These are phyloP conservation scores for Salvia splendens DNA, from an alignment of 257 asterid genomes.

Conservation along the genomic window DNA sequence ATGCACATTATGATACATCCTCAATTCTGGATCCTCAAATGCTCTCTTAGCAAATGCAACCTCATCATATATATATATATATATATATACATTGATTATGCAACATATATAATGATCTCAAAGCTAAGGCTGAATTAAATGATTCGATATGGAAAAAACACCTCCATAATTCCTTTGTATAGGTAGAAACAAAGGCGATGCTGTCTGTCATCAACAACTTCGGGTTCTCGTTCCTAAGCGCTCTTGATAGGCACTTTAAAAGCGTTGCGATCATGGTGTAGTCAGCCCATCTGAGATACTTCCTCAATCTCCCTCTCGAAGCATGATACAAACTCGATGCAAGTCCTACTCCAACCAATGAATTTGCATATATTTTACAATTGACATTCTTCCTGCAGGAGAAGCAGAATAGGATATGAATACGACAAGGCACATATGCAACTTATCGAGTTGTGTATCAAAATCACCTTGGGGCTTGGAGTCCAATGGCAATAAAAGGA, in stretches of 20 bases:
- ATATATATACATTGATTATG: no score
- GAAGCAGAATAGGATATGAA: background rate
- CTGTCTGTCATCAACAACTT: slow-evolving; percentile 89
- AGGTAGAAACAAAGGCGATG: slow-evolving; percentile 75
- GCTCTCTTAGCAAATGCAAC: slow-evolving; percentile 92
- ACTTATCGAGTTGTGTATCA: slow-evolving; percentile 17
- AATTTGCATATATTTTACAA: slow-evolving; percentile 79
- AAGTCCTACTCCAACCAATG: slow-evolving; percentile 89
- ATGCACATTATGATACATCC: slow-evolving; percentile 70
- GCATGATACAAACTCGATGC: slow-evolving; percentile 80
- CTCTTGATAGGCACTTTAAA: slow-evolving; percentile 97
- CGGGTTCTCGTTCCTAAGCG: slow-evolving; percentile 75
- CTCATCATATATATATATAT: slow-evolving; percentile 47
- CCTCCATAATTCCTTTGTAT: slow-evolving; percentile 97
- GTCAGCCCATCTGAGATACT: slow-evolving; percentile 97
- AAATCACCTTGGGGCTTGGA: slow-evolving; percentile 70
- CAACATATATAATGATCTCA: no score
- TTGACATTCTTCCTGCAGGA: slow-evolving; percentile 70
- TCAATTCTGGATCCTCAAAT: slow-evolving; percentile 64
- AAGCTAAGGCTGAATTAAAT: no score
- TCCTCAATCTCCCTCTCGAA: slow-evolving; percentile 74
- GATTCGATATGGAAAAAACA: slow-evolving; percentile 17
- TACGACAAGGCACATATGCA: slow-evolving; percentile 4
- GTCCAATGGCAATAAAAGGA: slow-evolving; percentile 83
- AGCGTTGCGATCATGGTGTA: slow-evolving; percentile 97